phyloP scores from a whole-genome alignment of 148 eudicot genomes.

The Nepenthes mirabilis region DNA sequence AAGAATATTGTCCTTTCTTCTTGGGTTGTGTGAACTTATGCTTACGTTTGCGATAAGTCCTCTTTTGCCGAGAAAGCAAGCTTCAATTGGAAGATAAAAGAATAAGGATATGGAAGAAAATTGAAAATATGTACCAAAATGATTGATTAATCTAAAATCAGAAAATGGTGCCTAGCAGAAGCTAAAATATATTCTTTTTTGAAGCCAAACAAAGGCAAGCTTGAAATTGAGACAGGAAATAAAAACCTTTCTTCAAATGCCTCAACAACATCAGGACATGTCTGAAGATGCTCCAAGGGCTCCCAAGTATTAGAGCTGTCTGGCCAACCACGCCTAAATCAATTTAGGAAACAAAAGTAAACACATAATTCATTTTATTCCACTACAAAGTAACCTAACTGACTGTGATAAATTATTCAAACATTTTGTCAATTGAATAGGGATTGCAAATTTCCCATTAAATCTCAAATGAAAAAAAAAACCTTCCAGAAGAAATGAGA shows the following conservation, averaged over 20 bases:
- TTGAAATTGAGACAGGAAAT: background rate
- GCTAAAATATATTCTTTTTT: background rate
- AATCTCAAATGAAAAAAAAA: too few relatives aligned
- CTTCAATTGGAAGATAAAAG: conserved; percentile 6
- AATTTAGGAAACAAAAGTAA: background rate
- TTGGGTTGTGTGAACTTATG: conserved; percentile 57
- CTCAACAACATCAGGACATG: conserved; percentile 81
- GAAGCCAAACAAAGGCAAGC: background rate
- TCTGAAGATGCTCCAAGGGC: conserved; percentile 67
- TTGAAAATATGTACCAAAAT: background rate
- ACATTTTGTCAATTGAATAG: too few relatives aligned
- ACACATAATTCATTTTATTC: background rate
- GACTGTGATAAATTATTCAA: too few relatives aligned
- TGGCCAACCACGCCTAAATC: conserved; percentile 94
- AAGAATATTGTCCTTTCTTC: conserved; percentile 64
- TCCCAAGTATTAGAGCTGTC: conserved; percentile 96
- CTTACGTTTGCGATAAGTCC: conserved; percentile 48
- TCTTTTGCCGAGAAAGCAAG: conserved; percentile 39
- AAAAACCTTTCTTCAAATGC: conserved; percentile 79
- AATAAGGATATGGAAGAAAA: background rate
- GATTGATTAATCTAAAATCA: background rate
- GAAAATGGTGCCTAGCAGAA: background rate
- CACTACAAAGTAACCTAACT: too few relatives aligned
- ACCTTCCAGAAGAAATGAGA: too few relatives aligned
- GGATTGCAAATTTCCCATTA: too few relatives aligned